Base-by-base conservation (phyloP, 768 basidiomycete species). In the Tremella yokohamensis region DNA sequence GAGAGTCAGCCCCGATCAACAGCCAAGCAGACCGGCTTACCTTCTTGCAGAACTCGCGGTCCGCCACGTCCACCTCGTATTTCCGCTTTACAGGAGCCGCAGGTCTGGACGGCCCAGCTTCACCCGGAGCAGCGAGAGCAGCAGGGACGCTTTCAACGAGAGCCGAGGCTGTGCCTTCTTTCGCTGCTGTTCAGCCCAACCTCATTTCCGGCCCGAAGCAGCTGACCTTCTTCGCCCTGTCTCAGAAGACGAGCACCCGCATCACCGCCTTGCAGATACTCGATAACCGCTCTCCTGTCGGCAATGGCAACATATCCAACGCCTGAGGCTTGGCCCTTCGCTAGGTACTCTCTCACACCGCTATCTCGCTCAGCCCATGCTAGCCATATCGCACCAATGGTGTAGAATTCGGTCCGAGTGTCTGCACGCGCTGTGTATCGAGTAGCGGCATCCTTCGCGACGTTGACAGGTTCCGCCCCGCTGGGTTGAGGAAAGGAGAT, bases 301-400 rank as follows among this genome's bases (percentile, higher is more conserved):
- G 90, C 89, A 34, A 90, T 84, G 64, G 87, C 85, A 39, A 97
- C 89, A 72, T 90, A 83, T 1, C 83, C 80, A 26, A 91, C 78
- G 0, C 89, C 87, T 42, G 81, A 81, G 68, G 88, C 87, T 54
- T 89, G 81, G 1, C 87, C 86, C 66, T 88, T 85, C 71, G 86
- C 87, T 84, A 94, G 85, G 78, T 98, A 98, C 63, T 93, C 90
- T 15, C 87, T 88, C 26, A 85, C 84, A 0, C 84, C 80, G 0
- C 84, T 83, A 72, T 89, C 88, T 47, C 83, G 80, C 29, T 87
- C 80, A 2, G 85, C 78, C 87, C 87, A 98, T 25, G 87, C 86
- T n/a, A 93, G 80, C 65, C 88, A 87, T 8, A 98, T 80, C 1
- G 90, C 87, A 52, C 88, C 87, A 13, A 92, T 76, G 9, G 87